Percentiles rank a stretch among this genome's conserved stretches.
Evolutionary conservation across 2,329 filamentous ascomycete species (phyloP).

Genomic region (Fusarium veterinarium): DNA sequence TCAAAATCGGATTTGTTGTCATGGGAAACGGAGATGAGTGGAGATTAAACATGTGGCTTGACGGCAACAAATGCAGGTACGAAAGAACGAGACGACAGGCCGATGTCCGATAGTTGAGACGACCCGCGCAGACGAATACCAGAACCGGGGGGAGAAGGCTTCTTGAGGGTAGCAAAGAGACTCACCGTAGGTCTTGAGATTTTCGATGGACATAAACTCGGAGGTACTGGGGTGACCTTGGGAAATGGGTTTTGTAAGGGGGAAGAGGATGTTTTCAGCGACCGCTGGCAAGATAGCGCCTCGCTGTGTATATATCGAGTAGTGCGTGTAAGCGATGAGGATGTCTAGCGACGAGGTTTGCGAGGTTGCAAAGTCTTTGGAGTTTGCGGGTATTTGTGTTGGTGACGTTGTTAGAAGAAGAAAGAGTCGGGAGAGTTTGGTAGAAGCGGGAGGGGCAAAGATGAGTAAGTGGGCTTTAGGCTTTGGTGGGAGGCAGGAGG

Average conservation of each 20-base stretch:
- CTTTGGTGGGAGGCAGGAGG: conserved; percentile 13
- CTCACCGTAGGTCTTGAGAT: conserved; percentile 95
- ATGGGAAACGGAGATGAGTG: conserved; percentile 20
- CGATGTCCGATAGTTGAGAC: background rate
- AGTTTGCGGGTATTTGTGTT: conserved; percentile 40
- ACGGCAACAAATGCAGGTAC: conserved; percentile 44
- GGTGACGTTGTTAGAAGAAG: conserved; percentile 40
- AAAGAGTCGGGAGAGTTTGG: conserved; percentile 21
- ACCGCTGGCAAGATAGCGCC: conserved; percentile 62
- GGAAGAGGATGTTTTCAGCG: conserved; percentile 56
- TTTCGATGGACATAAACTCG: conserved; percentile 99
- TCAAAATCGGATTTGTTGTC: background rate
- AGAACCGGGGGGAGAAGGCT: too few species aligned
- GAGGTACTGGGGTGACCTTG: conserved; percentile 69
- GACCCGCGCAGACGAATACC: background rate
- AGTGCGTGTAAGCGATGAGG: background rate
- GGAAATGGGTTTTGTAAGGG: conserved; percentile 63
- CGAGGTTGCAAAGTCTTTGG: conserved; percentile 30
- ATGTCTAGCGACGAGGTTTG: conserved; percentile 37
- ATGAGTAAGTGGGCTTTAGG: conserved; percentile 36
- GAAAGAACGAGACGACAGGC: conserved; percentile 5
- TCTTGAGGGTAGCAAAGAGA: conserved; percentile 36
- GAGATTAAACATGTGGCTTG: conserved; percentile 34
- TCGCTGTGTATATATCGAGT: conserved; percentile 54
- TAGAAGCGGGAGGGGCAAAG: conserved; percentile 40